phyloP scores from a whole-genome alignment of 202 grass and related monocot genomes.

The Bolboschoenoplectus hybrid region DNA sequence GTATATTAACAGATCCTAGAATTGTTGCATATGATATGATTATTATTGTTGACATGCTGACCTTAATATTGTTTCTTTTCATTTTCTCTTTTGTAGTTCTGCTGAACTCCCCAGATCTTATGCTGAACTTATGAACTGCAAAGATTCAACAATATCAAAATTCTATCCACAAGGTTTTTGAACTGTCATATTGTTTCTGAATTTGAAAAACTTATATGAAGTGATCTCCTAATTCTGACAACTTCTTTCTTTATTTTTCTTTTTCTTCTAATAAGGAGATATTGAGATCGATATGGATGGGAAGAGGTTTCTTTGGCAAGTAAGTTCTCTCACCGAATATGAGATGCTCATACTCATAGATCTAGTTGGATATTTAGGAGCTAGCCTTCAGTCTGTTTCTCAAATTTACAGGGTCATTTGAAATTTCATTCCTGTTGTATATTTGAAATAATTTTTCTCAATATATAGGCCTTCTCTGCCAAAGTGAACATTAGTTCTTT shows the following conservation, averaged over 20 bases:
- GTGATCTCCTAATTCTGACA: not conserved
- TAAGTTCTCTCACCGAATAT: constrained; percentile 22
- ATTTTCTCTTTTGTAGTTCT: constrained; percentile 38
- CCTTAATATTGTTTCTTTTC: not conserved
- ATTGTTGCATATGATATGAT: not conserved
- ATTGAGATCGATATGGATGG: constrained; percentile 52
- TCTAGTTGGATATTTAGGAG: not conserved
- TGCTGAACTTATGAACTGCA: constrained; percentile 42
- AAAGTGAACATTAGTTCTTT: no score
- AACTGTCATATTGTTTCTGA: not conserved
- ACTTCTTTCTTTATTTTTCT: not conserved
- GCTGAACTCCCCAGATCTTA: constrained; percentile 49
- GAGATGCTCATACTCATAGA: not conserved
- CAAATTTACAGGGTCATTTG: not conserved
- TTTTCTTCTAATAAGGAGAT: constrained; percentile 36
- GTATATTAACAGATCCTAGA: not conserved
- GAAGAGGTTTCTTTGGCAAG: constrained; percentile 57
- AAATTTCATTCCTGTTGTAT: not conserved
- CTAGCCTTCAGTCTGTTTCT: not conserved
- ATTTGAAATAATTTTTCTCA: not conserved
- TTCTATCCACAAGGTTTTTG: constrained; percentile 53
- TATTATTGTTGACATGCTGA: not conserved
- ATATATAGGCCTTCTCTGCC: not conserved
- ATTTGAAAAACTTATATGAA: not conserved
- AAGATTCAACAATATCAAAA: constrained; percentile 43